A percentile compares a stretch with the other conserved stretches of the same genome.
phyloP scores from a whole-genome alignment of 2,329 filamentous ascomycete species.

The Xylariaceae sp. region DNA sequence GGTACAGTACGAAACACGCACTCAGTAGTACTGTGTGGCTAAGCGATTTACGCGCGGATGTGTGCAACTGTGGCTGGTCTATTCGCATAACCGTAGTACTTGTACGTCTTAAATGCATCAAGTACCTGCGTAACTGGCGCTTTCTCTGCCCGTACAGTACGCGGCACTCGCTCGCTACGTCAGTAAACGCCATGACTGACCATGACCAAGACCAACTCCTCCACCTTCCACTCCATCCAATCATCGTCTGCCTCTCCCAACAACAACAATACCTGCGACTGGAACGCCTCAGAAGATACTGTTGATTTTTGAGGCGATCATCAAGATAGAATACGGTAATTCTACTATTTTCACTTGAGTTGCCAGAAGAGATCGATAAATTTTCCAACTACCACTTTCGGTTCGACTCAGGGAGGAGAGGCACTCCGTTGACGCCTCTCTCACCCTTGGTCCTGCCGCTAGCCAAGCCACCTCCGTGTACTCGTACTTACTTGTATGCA shows the following conservation, averaged over 20 bases:
- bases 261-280: too few relatives aligned
- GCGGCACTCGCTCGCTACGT: too few relatives aligned
- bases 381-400: background rate
- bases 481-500: background rate
- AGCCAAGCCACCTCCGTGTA: background rate
- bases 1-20: background rate
- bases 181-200: too few relatives aligned
- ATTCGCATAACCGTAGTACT: background rate
- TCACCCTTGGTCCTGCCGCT: constrained; percentile 1
- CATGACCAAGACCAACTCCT: too few relatives aligned
- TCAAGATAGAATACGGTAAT: too few relatives aligned
- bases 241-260: too few relatives aligned
- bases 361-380: background rate
- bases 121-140: background rate
- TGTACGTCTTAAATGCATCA: background rate
- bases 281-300: too few relatives aligned
- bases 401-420: background rate
- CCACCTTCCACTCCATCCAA: too few relatives aligned
- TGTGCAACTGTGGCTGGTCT: background rate
- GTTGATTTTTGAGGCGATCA: too few relatives aligned
- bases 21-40: background rate
- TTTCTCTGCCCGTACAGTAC: background rate
- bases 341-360: background rate
- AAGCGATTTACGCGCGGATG: background rate
- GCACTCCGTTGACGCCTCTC: background rate